phyloP scores from a whole-genome alignment of 441 rosid genomes.

The Raphanus hybrid region DNA sequence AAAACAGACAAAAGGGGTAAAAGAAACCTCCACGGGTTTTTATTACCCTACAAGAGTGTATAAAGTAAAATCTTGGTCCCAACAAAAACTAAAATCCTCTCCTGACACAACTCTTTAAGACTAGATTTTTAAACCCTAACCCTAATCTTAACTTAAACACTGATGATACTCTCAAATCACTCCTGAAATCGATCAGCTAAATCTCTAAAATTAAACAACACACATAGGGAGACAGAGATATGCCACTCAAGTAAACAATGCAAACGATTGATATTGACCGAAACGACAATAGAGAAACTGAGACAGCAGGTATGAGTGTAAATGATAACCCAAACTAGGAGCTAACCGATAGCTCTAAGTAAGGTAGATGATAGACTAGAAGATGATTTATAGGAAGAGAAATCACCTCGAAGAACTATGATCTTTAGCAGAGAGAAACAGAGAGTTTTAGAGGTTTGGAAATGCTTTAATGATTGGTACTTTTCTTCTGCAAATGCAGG shows the following conservation, averaged over 20 bases:
- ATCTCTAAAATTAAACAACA: constrained; percentile 9
- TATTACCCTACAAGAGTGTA: background rate
- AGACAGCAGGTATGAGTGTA: no score
- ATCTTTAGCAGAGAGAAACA: no score
- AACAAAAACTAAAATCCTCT: no score
- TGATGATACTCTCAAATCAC: background rate
- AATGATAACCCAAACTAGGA: no score
- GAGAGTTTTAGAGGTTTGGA: no score
- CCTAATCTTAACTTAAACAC: background rate
- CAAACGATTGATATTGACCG: background rate
- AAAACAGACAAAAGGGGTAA: constrained; percentile 22
- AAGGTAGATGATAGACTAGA: no score
- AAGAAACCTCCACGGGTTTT: constrained; percentile 24
- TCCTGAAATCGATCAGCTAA: constrained; percentile 18
- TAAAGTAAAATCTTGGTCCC: background rate
- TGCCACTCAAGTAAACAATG: background rate
- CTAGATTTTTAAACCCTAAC: constrained; percentile 30
- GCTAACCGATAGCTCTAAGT: no score
- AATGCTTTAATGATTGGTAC: no score
- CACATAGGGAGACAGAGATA: background rate
- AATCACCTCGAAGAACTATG: no score
- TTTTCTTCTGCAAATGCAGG: no score
- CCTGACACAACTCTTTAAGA: no score
- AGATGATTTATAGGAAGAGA: no score
- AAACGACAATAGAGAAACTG: constrained; percentile 1